Evolutionary conservation across 2,329 filamentous ascomycete genomes (phyloP).

Genomic region (Zymoseptoria pseudotritici): DNA sequence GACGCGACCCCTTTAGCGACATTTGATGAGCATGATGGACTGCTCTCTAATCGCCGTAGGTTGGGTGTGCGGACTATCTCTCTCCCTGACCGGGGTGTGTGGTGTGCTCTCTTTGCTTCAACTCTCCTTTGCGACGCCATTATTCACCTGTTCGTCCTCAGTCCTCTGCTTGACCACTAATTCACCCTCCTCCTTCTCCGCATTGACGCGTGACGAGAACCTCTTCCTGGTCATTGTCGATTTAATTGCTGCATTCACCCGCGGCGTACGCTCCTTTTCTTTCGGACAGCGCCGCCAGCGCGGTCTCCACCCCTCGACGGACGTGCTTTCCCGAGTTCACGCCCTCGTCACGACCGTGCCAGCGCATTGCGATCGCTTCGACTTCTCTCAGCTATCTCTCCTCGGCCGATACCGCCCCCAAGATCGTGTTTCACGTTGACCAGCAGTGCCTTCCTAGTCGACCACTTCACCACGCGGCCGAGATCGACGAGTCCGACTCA

Average conservation of each 20-base stretch:
- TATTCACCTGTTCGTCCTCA: no score
- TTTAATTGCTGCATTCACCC: no score
- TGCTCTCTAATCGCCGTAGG: not conserved
- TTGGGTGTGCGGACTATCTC: not conserved
- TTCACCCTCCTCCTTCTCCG: no score
- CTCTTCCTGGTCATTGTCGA: no score
- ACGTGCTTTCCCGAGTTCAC: not conserved
- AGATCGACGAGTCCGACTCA: not conserved
- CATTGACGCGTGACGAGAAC: no score
- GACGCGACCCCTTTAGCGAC: not conserved
- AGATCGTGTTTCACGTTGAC: not conserved
- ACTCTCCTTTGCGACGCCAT: not conserved
- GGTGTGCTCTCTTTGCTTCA: not conserved
- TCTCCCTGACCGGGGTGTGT: not conserved
- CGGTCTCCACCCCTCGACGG: not conserved
- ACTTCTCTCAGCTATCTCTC: not conserved
- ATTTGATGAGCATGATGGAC: not conserved
- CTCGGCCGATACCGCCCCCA: not conserved
- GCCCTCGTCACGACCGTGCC: not conserved
- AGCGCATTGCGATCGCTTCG: not conserved
- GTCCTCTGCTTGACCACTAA: no score
- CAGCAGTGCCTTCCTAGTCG: not conserved
- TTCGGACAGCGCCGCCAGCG: not conserved
- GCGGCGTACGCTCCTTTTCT: not conserved
- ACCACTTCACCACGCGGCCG: not conserved